phyloP scores from a whole-genome alignment of 139 green algal species.

The Deuterostichococcus epilithicus region DNA sequence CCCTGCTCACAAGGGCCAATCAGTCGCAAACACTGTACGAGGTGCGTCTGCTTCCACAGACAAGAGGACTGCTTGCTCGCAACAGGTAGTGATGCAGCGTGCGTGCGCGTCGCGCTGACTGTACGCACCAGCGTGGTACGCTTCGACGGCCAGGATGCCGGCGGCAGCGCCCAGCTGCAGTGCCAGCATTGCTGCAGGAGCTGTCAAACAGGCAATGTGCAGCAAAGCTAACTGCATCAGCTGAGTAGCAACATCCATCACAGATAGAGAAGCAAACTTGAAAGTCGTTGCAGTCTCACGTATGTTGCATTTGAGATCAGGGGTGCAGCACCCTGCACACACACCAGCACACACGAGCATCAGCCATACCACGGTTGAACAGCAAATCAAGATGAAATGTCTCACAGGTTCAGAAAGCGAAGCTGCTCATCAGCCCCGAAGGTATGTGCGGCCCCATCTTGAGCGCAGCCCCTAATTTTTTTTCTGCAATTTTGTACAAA shows the following conservation, averaged over 20 bases:
- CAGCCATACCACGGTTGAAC: neutral
- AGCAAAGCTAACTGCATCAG: no score
- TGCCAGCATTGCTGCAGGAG: no score
- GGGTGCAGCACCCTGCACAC: conserved; percentile 19
- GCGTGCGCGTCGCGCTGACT: no score
- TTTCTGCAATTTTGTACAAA: no score
- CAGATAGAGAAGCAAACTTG: no score
- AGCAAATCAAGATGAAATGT: neutral
- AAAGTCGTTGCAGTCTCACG: no score
- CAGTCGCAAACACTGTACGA: neutral
- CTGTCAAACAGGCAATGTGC: no score
- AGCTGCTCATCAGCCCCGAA: no score
- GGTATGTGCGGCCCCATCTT: no score
- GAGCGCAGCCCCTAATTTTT: no score
- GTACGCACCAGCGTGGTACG: conserved; percentile 44
- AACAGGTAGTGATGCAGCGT: neutral
- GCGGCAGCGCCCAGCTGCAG: conserved; percentile 34
- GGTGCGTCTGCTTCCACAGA: neutral
- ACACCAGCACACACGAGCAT: neutral
- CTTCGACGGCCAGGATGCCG: conserved; percentile 45
- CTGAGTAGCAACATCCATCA: no score
- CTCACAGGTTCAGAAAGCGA: no score
- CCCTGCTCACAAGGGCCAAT: conserved; percentile 1
- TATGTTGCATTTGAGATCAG: conserved; percentile 16
- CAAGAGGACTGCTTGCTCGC: neutral